Percentiles rank a stretch among this genome's conserved stretches.
These are phyloP conservation scores for Phyllosticta paracitricarpa DNA, from an alignment of 2,329 filamentous ascomycete species.

Conservation along the genomic window DNA sequence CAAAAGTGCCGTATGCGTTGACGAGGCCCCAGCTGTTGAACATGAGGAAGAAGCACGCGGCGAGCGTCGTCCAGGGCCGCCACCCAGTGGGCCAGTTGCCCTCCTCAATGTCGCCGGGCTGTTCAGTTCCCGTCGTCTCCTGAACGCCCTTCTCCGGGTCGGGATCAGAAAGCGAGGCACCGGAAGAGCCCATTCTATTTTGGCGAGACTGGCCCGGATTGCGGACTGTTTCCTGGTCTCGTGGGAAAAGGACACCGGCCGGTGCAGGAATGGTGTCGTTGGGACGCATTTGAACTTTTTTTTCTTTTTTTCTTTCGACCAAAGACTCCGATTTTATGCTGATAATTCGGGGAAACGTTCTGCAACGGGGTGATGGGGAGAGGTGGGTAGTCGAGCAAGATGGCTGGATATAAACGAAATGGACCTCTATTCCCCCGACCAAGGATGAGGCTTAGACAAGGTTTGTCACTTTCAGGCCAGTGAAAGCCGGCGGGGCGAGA, in stretches of 20 bases:
- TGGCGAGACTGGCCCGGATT: background rate
- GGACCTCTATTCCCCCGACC: background rate
- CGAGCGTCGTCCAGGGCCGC: slow-evolving; percentile 34
- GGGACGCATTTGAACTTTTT: background rate
- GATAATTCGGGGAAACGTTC: background rate
- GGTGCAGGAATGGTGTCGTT: background rate
- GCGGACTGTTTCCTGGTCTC: background rate
- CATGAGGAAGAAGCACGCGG: slow-evolving; percentile 43
- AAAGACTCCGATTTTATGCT: background rate
- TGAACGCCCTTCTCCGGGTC: background rate
- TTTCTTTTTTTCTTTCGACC: background rate
- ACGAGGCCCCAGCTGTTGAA: slow-evolving; percentile 40
- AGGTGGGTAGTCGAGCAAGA: background rate
- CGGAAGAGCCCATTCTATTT: background rate
- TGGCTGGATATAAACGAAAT: background rate
- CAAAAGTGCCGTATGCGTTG: slow-evolving; percentile 41
- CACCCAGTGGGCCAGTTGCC: slow-evolving; percentile 34
- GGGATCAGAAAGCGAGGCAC: background rate
- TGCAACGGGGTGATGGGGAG: background rate
- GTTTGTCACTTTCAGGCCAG: background rate
- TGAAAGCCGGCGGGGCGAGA: background rate
- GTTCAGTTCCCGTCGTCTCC: background rate
- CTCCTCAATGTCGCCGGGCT: background rate
- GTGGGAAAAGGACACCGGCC: background rate
- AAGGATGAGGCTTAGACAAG: background rate